Conservation (phyloP, 257 asterid genomes). For the Scutellaria galericulata region DNA sequence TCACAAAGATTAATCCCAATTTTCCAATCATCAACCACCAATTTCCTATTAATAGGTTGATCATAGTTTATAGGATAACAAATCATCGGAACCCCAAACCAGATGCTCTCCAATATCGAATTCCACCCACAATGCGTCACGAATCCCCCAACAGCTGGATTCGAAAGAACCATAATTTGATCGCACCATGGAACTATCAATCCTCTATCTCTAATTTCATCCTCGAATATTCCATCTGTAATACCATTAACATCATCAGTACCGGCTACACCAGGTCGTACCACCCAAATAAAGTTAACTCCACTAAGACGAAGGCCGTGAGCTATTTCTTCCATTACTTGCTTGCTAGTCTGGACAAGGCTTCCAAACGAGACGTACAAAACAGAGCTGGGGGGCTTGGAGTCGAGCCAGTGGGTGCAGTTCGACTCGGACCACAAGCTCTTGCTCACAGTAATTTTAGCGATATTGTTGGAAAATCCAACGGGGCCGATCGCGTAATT, state of each 20-base stretch:
- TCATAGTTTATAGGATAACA: constrained; percentile 14
- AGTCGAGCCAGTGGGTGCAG: constrained; percentile 22
- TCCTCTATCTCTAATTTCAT: constrained; percentile 16
- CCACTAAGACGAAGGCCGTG: constrained; percentile 14
- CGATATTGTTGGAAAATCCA: constrained; percentile 36
- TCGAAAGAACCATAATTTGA: constrained; percentile 1
- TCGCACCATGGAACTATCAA: constrained; percentile 26
- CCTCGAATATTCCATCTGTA: neutral
- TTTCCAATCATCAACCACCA: constrained; percentile 31
- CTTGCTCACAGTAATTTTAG: constrained; percentile 24
- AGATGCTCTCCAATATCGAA: constrained; percentile 31
- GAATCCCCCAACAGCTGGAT: constrained; percentile 27
- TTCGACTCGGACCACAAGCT: constrained; percentile 20
- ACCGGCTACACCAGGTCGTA: constrained; percentile 11
- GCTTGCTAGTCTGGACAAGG: neutral
- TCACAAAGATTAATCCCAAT: constrained; percentile 26
- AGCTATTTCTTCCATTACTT: constrained; percentile 21
- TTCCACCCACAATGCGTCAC: constrained; percentile 37
- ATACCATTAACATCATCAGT: neutral
- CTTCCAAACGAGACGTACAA: constrained; percentile 35
- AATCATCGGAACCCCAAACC: constrained; percentile 28
- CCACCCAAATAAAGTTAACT: constrained; percentile 26
- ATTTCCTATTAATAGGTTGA: constrained; percentile 13
- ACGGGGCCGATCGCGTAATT: constrained; percentile 60
- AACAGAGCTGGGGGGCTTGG: constrained; percentile 28